These are phyloP conservation scores for Boletellus ananas DNA, from an alignment of 768 basidiomycete genomes.

Conservation along the genomic window DNA sequence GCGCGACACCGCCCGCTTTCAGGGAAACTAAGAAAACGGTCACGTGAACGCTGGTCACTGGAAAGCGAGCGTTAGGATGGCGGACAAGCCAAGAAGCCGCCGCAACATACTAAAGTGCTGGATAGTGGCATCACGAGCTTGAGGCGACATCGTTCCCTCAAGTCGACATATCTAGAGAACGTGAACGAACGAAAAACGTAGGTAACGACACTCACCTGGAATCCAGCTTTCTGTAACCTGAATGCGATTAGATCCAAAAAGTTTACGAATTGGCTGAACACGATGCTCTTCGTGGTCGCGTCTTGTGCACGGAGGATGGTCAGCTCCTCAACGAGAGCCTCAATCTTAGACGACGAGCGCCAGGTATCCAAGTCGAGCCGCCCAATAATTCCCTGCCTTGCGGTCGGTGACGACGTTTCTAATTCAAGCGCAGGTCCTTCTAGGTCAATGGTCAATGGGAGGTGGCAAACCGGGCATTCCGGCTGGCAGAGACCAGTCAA, in stretches of 20 bases:
- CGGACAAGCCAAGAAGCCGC: neutral
- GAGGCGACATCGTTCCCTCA: slow-evolving; percentile 96
- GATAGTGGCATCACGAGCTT: slow-evolving; percentile 91
- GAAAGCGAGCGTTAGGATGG: neutral
- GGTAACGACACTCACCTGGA: slow-evolving; percentile 52
- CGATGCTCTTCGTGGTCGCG: slow-evolving; percentile 91
- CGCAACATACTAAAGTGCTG: slow-evolving; percentile 77
- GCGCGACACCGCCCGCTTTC: slow-evolving; percentile 92
- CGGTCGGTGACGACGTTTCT: slow-evolving; percentile 47
- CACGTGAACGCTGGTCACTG: slow-evolving; percentile 89
- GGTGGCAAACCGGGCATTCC: slow-evolving; percentile 91
- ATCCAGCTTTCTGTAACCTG: slow-evolving; percentile 87
- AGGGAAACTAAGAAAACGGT: slow-evolving; percentile 97
- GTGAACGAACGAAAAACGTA: neutral
- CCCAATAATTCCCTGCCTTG: slow-evolving; percentile 89
- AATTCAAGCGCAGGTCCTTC: slow-evolving; percentile 89
- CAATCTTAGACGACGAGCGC: slow-evolving; percentile 97
- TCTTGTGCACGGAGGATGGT: slow-evolving; percentile 79
- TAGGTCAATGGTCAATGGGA: slow-evolving; percentile 91
- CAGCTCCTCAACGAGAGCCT: slow-evolving; percentile 92
- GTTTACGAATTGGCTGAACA: slow-evolving; percentile 95
- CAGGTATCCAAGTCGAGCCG: slow-evolving; percentile 85
- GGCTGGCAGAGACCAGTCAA: slow-evolving; percentile 46
- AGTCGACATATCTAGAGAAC: slow-evolving; percentile 75
- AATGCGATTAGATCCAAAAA: slow-evolving; percentile 93